Percentiles rank a stretch among this genome's conserved stretches.
Evolutionary conservation across 257 asterid genomes (phyloP).

Genomic region (Osmanthus fragrans): DNA sequence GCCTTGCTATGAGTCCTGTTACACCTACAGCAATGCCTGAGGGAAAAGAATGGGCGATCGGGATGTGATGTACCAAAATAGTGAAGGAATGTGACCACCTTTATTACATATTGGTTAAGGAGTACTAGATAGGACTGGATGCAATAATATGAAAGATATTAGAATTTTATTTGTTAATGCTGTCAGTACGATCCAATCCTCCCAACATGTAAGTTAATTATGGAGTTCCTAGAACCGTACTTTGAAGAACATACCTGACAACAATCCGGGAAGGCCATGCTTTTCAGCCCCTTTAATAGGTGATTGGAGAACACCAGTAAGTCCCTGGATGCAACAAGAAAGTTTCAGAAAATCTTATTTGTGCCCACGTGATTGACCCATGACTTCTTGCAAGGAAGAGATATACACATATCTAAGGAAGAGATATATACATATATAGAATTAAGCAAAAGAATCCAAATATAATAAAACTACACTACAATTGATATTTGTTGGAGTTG

Average conservation of each 20-base stretch:
- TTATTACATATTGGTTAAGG: neutral
- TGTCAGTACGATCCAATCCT: neutral
- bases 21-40: slow-evolving; percentile 93
- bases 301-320: slow-evolving; percentile 95
- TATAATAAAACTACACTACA: neutral
- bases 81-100: neutral
- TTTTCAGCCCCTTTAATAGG: slow-evolving; percentile 98
- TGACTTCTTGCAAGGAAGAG: slow-evolving; percentile 5
- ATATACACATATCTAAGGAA: neutral
- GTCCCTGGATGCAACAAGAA: slow-evolving; percentile 56
- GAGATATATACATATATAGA: neutral
- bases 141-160: neutral
- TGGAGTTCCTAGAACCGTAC: neutral
- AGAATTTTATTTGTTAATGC: neutral
- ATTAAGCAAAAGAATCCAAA: slow-evolving; percentile 2
- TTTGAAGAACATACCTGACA: slow-evolving; percentile 61
- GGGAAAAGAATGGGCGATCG: neutral
- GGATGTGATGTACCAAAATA: neutral
- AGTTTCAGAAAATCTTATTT: neutral
- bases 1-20: slow-evolving; percentile 91
- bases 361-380: neutral
- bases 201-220: neutral
- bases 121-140: neutral
- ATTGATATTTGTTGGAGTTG: no score
- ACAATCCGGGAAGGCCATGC: slow-evolving; percentile 94